Conservation (phyloP, 1,139 yeast genomes). For the Pichia sp. region DNA sequence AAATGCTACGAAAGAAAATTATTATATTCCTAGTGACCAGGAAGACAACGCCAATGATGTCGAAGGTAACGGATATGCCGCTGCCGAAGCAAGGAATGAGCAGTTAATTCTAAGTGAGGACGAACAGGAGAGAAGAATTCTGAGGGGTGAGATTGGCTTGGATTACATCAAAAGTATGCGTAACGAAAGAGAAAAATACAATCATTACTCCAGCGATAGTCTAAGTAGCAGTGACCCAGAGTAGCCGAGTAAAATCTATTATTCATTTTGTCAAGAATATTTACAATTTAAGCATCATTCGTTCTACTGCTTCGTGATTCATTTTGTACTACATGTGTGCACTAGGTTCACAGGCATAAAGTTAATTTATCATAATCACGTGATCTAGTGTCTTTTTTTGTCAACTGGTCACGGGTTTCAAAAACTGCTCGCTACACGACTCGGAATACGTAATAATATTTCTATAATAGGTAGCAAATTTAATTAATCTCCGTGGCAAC, state of each 20-base stretch:
- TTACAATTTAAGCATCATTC: too few species aligned
- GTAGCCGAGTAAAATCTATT: background rate
- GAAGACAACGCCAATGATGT: conserved; percentile 7
- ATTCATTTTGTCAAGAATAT: too few species aligned
- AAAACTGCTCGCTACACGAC: too few species aligned
- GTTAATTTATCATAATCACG: too few species aligned
- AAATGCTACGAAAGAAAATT: conserved; percentile 19
- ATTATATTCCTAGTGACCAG: conserved; percentile 13
- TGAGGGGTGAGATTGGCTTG: conserved; percentile 17
- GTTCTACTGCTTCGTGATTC: too few species aligned
- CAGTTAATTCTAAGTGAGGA: conserved; percentile 22
- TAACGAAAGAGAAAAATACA: conserved; percentile 9
- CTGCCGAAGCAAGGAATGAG: conserved; percentile 18
- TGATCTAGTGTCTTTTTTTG: too few species aligned
- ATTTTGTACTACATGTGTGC: too few species aligned
- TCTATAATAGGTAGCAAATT: too few species aligned
- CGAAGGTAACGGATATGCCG: conserved; percentile 16
- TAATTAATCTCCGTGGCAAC: background rate
- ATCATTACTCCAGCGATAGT: conserved; percentile 6
- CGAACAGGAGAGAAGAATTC: conserved; percentile 18
- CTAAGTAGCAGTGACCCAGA: conserved; percentile 10
- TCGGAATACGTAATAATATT: too few species aligned
- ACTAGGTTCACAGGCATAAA: too few species aligned
- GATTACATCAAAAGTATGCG: conserved; percentile 13
- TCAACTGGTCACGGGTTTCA: too few species aligned